phyloP scores from a whole-genome alignment of 306 rosid genomes.

The Betula pendula region DNA sequence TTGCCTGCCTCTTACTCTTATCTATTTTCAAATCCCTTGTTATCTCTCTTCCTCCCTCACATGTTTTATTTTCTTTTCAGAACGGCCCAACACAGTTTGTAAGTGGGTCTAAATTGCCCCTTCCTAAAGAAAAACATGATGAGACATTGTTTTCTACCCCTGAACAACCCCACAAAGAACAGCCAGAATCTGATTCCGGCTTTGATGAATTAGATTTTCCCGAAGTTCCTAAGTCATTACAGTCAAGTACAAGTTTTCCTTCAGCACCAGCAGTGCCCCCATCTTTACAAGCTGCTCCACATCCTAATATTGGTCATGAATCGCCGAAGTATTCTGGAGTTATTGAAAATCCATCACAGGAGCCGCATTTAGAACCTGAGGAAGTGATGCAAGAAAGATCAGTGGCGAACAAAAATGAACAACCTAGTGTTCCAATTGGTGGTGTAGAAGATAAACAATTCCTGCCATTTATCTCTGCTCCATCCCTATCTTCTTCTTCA shows the following conservation, averaged over 20 bases:
- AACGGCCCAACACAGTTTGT: conserved; percentile 65
- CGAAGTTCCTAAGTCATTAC: conserved; percentile 65
- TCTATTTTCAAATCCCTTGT: conserved; percentile 9
- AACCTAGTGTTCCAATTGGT: conserved; percentile 46
- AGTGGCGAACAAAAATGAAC: conserved; percentile 39
- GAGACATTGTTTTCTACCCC: conserved; percentile 37
- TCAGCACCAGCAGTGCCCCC: conserved; percentile 53
- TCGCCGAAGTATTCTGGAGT: conserved; percentile 37
- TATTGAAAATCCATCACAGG: conserved; percentile 31
- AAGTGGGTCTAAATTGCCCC: conserved; percentile 61
- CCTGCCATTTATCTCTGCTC: conserved; percentile 78
- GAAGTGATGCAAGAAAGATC: conserved; percentile 36
- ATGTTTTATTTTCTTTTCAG: conserved; percentile 45
- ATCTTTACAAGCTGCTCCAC: conserved; percentile 32
- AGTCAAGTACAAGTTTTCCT: conserved; percentile 41
- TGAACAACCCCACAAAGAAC: conserved; percentile 44
- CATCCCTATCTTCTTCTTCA: conserved; percentile 52
- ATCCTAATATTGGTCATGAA: conserved; percentile 37
- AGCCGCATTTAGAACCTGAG: conserved; percentile 28
- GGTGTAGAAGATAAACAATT: conserved; percentile 60
- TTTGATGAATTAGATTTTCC: conserved; percentile 73
- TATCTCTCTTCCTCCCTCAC: neutral
- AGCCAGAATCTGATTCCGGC: conserved; percentile 68
- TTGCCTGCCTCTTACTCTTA: conserved; percentile 18
- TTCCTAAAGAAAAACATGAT: conserved; percentile 67